Conservation (phyloP, 75 land plant species). For the Cupressus sempervirens region DNA sequence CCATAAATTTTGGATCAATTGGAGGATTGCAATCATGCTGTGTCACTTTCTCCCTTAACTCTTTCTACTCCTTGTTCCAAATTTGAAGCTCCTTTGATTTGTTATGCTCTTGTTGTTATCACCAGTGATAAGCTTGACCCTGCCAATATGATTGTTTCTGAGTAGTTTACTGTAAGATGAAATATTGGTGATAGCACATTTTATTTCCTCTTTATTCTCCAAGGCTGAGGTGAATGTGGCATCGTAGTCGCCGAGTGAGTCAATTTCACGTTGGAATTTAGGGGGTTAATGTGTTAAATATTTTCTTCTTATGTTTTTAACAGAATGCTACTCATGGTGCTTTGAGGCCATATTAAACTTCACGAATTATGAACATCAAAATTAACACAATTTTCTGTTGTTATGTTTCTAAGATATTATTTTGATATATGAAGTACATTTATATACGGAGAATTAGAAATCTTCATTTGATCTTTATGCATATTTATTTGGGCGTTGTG, state of each 20-base stretch:
- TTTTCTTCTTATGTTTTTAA: neutral
- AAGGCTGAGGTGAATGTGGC: neutral
- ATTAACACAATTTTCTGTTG: neutral
- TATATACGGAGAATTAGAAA: neutral
- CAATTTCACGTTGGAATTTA: neutral
- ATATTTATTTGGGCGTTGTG: neutral
- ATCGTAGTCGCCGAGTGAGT: neutral
- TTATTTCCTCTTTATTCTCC: neutral
- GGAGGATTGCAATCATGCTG: too few relatives aligned
- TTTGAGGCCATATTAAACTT: neutral
- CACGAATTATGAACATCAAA: neutral
- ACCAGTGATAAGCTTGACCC: neutral
- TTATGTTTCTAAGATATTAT: neutral
- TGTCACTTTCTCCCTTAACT: too few relatives aligned
- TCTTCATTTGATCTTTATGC: neutral
- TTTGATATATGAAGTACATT: neutral
- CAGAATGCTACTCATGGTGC: neutral
- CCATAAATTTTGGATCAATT: too few relatives aligned
- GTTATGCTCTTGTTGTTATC: neutral
- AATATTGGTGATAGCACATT: neutral
- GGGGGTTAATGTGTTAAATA: neutral
- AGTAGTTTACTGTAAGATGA: neutral
- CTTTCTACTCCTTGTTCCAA: neutral
- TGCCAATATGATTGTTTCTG: neutral
- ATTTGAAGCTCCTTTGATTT: neutral